These are phyloP conservation scores for Salvia splendens DNA, from an alignment of 257 asterid genomes.

Conservation along the genomic window DNA sequence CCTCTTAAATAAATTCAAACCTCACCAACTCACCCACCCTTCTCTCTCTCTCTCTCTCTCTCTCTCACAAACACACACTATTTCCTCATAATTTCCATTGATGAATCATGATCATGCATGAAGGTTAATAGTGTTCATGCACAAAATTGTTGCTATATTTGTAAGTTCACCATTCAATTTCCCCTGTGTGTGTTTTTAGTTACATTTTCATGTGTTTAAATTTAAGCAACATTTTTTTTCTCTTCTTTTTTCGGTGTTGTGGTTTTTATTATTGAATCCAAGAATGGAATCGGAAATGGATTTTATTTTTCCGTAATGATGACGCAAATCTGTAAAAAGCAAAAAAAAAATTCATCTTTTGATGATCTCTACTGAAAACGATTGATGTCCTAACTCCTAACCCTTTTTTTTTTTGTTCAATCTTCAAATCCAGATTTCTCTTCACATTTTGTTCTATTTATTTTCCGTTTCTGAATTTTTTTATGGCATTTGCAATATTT, in stretches of 20 bases:
- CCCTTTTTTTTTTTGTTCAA: neutral
- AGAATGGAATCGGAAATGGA: neutral
- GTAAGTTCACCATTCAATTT: neutral
- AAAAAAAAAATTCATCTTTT: constrained; percentile 32
- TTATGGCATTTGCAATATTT: constrained; percentile 18
- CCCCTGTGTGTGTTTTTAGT: neutral
- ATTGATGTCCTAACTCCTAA: constrained; percentile 37
- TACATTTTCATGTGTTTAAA: too few relatives aligned
- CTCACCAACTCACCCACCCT: neutral
- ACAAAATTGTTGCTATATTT: neutral
- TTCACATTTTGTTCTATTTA: neutral
- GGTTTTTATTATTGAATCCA: neutral
- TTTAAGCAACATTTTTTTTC: neutral
- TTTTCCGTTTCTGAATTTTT: constrained; percentile 3
- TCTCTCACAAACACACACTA: neutral
- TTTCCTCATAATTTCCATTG: constrained; percentile 13
- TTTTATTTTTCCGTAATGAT: constrained; percentile 30
- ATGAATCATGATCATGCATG: neutral
- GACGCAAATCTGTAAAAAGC: constrained; percentile 31
- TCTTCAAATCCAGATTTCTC: neutral
- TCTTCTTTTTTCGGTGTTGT: neutral
- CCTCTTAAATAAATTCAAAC: neutral
- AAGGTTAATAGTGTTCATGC: constrained; percentile 3
- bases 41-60: too few relatives aligned
- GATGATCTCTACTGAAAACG: constrained; percentile 45